A percentile compares a stretch with the other conserved stretches of the same genome.
phyloP scores from a whole-genome alignment of 2,329 filamentous ascomycete species.

The Neocatenulostroma microsporum region DNA sequence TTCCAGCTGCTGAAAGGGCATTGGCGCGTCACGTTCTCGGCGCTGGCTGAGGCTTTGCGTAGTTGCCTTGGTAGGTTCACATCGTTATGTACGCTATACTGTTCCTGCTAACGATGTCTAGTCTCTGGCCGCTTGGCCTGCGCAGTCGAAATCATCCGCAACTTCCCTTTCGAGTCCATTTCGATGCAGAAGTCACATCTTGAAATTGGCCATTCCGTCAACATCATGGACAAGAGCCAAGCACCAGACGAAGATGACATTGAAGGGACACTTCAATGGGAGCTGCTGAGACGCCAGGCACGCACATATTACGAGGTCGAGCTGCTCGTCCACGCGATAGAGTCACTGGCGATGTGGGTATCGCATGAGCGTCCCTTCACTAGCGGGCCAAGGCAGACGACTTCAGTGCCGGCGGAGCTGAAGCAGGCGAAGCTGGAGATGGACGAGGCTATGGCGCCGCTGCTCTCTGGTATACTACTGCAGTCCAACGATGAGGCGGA shows the following conservation, averaged over 20 bases:
- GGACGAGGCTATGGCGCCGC: conserved; percentile 29
- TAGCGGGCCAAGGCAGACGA: conserved; percentile 12
- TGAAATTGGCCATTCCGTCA: conserved; percentile 34
- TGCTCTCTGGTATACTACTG: conserved; percentile 29
- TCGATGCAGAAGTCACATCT: conserved; percentile 35
- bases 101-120: conserved; percentile 19
- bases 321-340: conserved; percentile 37
- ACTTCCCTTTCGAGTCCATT: conserved; percentile 43
- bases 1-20: conserved; percentile 65
- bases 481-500: conserved; percentile 39
- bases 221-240: conserved; percentile 25
- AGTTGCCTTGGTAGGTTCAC: conserved; percentile 69
- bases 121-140: conserved; percentile 46
- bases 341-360: conserved; percentile 38
- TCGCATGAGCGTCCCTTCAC: conserved; percentile 34
- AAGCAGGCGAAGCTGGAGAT: conserved; percentile 35
- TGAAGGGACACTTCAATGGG: conserved; percentile 15
- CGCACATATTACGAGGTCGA: conserved; percentile 37
- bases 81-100: not conserved
- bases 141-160: conserved; percentile 46
- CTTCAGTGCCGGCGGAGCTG: conserved; percentile 22
- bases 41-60: conserved; percentile 67
- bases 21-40: conserved; percentile 62
- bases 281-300: conserved; percentile 21
- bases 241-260: conserved; percentile 12